phyloP scores from a whole-genome alignment of 768 basidiomycete species.

The Boletus pseudo-olivaceus region DNA sequence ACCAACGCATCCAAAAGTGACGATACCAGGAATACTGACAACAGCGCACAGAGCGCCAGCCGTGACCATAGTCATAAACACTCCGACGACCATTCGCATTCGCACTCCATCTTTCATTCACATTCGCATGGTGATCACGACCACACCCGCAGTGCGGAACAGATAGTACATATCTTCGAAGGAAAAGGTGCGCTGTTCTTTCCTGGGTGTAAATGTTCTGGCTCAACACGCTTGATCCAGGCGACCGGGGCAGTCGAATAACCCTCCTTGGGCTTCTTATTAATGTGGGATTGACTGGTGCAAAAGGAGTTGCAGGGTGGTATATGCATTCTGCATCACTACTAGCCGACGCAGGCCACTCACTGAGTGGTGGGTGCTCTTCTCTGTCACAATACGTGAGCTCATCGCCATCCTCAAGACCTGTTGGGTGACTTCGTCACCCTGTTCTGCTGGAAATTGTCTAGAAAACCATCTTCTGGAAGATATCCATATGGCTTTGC shows the following conservation, averaged over 20 bases:
- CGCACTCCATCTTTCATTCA: conserved; percentile 63
- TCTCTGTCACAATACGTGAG: neutral
- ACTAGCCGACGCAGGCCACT: conserved; percentile 93
- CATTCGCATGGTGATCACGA: conserved; percentile 61
- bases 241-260: conserved; percentile 77
- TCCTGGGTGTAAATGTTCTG: neutral
- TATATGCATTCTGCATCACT: conserved; percentile 87
- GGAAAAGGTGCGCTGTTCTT: conserved; percentile 51
- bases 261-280: conserved; percentile 81
- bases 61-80: conserved; percentile 39
- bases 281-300: conserved; percentile 76
- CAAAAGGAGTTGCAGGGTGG: conserved; percentile 88
- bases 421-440: conserved; percentile 90
- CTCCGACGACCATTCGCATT: conserved; percentile 45
- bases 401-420: conserved; percentile 41
- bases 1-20: conserved; percentile 14
- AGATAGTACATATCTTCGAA: conserved; percentile 63
- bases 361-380: conserved; percentile 67
- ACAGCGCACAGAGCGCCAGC: conserved; percentile 2
- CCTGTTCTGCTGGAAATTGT: conserved; percentile 83
- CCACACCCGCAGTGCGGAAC: conserved; percentile 58
- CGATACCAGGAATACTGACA: conserved; percentile 27
- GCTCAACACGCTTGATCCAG: conserved; percentile 34
- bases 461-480: conserved; percentile 73
- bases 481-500: conserved; percentile 86